phyloP scores from a whole-genome alignment of 352 stramenopile genomes.

The Phytopythium delawarense region DNA sequence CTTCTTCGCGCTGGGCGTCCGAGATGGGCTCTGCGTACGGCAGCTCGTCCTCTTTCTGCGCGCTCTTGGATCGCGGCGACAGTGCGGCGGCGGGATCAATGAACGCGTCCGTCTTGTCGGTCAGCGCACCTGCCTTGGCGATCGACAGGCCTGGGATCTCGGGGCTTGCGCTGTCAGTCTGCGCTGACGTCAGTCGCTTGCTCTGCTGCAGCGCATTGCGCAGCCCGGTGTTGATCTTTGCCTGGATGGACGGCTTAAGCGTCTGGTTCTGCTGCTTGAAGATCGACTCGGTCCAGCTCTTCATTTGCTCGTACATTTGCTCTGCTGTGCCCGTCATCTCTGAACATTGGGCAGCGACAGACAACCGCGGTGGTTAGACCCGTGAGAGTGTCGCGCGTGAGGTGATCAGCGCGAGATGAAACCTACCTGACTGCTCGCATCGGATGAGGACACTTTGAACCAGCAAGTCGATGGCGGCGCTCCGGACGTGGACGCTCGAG shows the following conservation, averaged over 20 bases:
- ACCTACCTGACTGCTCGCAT: slow-evolving; percentile 69
- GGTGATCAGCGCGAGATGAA: neutral
- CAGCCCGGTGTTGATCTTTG: slow-evolving; percentile 79
- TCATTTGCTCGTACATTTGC: slow-evolving; percentile 69
- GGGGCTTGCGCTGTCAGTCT: slow-evolving; percentile 1
- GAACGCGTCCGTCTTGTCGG: slow-evolving; percentile 10
- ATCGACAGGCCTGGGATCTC: slow-evolving; percentile 2
- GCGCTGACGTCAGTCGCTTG: slow-evolving; percentile 40
- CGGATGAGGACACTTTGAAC: slow-evolving; percentile 70
- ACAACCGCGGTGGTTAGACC: neutral
- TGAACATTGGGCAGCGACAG: slow-evolving; percentile 6
- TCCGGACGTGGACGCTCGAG: slow-evolving; percentile 72
- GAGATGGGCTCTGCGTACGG: slow-evolving; percentile 76
- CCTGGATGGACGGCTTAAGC: slow-evolving; percentile 72
- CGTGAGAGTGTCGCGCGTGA: neutral
- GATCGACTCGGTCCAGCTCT: slow-evolving; percentile 65
- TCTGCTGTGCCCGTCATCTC: slow-evolving; percentile 53
- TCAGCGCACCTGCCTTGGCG: neutral
- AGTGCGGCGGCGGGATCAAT: slow-evolving; percentile 14
- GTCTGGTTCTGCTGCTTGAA: slow-evolving; percentile 68
- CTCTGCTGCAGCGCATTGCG: slow-evolving; percentile 62
- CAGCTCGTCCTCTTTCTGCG: slow-evolving; percentile 65
- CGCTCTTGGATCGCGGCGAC: slow-evolving; percentile 45
- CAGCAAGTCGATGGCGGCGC: slow-evolving; percentile 60
- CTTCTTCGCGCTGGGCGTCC: slow-evolving; percentile 52